Percentiles rank a stretch among this genome's conserved stretches.
Conservation (phyloP, 331 rosid species). For the Arachis monticola region DNA sequence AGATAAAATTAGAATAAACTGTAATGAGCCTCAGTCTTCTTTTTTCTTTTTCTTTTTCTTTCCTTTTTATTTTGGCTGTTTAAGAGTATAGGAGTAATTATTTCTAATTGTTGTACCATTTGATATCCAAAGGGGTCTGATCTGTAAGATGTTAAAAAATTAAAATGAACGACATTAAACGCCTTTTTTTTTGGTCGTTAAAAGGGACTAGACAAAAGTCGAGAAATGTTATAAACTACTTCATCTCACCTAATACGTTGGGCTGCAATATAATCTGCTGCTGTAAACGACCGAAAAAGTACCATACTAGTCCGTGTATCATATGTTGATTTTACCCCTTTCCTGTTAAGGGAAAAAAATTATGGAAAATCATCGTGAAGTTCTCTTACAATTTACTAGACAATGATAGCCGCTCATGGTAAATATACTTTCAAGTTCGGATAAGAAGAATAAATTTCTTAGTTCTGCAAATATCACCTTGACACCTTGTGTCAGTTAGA, state of each 20-base stretch:
- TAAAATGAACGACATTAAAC: no score
- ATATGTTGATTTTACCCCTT: constrained; percentile 58
- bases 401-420: constrained; percentile 5
- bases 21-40: neutral
- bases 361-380: constrained; percentile 20
- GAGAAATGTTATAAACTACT: constrained; percentile 9
- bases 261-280: constrained; percentile 84
- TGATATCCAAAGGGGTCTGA: no score
- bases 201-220: constrained; percentile 5
- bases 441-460: constrained; percentile 18
- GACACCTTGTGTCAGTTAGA: constrained; percentile 6
- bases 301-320: constrained; percentile 88
- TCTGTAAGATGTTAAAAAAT: no score
- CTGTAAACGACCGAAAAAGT: constrained; percentile 80
- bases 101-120: no score
- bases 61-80: no score
- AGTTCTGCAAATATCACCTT: neutral
- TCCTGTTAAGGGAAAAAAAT: constrained; percentile 48
- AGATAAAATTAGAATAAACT: neutral
- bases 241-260: constrained; percentile 78
- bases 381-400: constrained; percentile 3
- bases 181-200: neutral
- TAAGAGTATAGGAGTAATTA: constrained; percentile 1
- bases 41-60: no score
- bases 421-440: constrained; percentile 24